These are phyloP conservation scores for Phallus indusiatus DNA, from an alignment of 768 basidiomycete species.

Conservation along the genomic window DNA sequence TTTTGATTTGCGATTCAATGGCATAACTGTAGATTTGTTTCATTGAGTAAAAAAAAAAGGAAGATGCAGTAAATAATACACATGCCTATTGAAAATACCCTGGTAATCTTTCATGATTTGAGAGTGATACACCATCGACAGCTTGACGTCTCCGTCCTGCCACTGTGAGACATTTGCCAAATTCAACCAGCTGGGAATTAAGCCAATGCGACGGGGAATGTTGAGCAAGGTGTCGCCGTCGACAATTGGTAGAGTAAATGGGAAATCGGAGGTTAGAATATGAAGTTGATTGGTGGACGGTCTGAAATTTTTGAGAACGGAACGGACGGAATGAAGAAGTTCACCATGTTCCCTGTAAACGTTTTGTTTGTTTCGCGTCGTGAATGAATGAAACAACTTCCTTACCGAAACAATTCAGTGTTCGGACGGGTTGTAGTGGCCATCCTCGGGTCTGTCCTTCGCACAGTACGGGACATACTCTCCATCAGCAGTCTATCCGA, in stretches of 20 bases:
- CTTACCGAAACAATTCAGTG: conserved; percentile 2
- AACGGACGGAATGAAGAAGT: conserved; percentile 27
- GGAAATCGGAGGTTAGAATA: conserved; percentile 27
- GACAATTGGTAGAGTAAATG: conserved; percentile 12
- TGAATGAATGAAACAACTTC: background rate
- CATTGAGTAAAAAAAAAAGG: background rate
- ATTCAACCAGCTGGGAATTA: conserved; percentile 33
- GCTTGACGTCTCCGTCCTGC: conserved; percentile 20
- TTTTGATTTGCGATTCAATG: conserved; percentile 26
- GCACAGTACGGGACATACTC: conserved; percentile 6
- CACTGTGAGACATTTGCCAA: conserved; percentile 13
- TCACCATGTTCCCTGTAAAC: conserved; percentile 27
- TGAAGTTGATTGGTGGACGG: conserved; percentile 21
- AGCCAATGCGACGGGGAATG: conserved; percentile 22
- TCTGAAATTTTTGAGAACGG: conserved; percentile 23
- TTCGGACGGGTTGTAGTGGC: background rate
- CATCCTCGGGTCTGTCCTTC: background rate
- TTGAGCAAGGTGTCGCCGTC: conserved; percentile 7
- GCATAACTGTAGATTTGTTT: conserved; percentile 20
- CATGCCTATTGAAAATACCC: conserved; percentile 17
- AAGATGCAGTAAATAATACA: background rate
- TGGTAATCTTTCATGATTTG: conserved; percentile 18
- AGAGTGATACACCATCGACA: conserved; percentile 25
- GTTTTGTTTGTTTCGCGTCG: background rate
- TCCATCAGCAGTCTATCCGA: conserved; percentile 18